These are phyloP conservation scores for Labyrinthula sp. DNA, from an alignment of 352 stramenopile genomes.

Conservation along the genomic window DNA sequence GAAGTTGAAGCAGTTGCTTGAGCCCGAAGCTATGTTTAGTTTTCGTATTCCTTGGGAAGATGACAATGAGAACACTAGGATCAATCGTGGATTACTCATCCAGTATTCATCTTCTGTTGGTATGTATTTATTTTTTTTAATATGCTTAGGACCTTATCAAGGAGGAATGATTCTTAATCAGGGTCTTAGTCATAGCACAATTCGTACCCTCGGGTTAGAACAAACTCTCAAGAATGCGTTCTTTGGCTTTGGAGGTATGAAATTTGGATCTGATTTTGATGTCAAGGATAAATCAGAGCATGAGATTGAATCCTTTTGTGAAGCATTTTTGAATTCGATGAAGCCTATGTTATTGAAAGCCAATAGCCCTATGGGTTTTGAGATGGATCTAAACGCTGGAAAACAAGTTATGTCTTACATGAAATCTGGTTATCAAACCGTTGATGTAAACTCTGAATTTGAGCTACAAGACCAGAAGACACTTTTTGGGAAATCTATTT, in stretches of 20 bases:
- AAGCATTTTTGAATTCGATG: slow-evolving; percentile 93
- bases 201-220: slow-evolving; percentile 23
- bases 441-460: slow-evolving; percentile 53
- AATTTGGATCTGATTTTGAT: slow-evolving; percentile 81
- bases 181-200: slow-evolving; percentile 43
- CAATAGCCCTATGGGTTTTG: slow-evolving; percentile 75
- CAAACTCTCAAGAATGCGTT: slow-evolving; percentile 67
- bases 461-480: slow-evolving; percentile 49
- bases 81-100: slow-evolving; percentile 86
- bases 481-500: slow-evolving; percentile 58
- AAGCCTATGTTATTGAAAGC: slow-evolving; percentile 93
- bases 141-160: slow-evolving; percentile 77
- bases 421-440: slow-evolving; percentile 95
- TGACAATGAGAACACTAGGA: slow-evolving; percentile 70
- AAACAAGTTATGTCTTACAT: slow-evolving; percentile 81
- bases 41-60: slow-evolving; percentile 91
- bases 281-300: slow-evolving; percentile 83
- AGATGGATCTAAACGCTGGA: slow-evolving; percentile 73
- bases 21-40: slow-evolving; percentile 73
- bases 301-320: slow-evolving; percentile 91
- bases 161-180: slow-evolving; percentile 78
- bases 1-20: slow-evolving; percentile 48
- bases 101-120: slow-evolving; percentile 78
- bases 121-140: too few relatives aligned
- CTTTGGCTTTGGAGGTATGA: slow-evolving; percentile 47